Evolutionary conservation across 768 basidiomycete species (phyloP), one percentile per base, ranked within the genome.

Genomic region (Mycena leptocephala): DNA sequence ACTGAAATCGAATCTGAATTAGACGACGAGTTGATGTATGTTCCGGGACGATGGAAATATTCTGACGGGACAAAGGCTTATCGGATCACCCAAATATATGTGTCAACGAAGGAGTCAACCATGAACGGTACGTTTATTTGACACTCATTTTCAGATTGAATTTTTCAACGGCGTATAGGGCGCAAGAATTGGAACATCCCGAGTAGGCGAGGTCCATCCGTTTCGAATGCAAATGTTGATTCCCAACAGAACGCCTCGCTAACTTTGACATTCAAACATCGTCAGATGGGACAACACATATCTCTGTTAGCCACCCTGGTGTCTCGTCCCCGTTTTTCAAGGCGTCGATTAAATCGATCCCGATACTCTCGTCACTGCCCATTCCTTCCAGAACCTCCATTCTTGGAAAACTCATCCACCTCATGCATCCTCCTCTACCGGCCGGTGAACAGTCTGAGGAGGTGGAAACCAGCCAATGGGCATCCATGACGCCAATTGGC

Each of bases 111-210:
- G 61, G 83, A 74, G 32, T 83, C 82, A 6, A 82, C 81, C 9
- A 75, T 80, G 43, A 84, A 84, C 51, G 85, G 85, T 84, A 72
- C 37, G 79, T 33, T 16, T 9, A 22, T 32, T 32, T 32, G 6
- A 8, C 35, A 9, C 53, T 55, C n/a, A 30, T 39, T 18, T 26
- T 61, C 16, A 9, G 18, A 26, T 22, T 32, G 0, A 48, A 41
- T 24, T 8, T 24, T 26, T 6, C n/a, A 26, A 68, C 35, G 20
- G 28, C 24, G 20, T 43, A 20, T 65, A 85, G 84, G 84, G 22
- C 83, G 85, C 24, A 80, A 79, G 39, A 85, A 85, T 69, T 84
- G 84, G 85, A 85, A 85, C 64, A 84, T 84, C 20, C 83, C 85
- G 0, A 86, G 85, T 86, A 16, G 61, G 82, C 58, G 22, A 51